These are phyloP conservation scores for Cadophora sp. DNA, from an alignment of 2,329 filamentous ascomycete genomes.

Conservation along the genomic window DNA sequence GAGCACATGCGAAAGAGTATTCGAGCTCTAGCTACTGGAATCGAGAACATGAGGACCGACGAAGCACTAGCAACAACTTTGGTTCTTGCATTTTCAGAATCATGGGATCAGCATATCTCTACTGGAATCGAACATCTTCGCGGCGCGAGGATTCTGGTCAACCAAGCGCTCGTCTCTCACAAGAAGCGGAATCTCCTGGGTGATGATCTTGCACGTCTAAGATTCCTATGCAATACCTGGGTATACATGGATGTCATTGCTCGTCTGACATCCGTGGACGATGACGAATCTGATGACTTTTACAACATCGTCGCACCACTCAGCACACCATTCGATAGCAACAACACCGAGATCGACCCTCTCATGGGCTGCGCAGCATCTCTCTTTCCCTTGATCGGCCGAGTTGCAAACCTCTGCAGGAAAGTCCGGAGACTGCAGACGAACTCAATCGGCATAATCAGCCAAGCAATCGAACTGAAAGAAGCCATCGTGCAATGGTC, in stretches of 20 bases:
- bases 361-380: constrained; percentile 73
- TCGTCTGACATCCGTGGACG: constrained; percentile 63
- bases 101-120: constrained; percentile 73
- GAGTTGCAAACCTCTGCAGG: constrained; percentile 69
- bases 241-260: constrained; percentile 78
- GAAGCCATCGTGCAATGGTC: constrained; percentile 65
- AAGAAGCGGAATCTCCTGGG: constrained; percentile 51
- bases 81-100: constrained; percentile 72
- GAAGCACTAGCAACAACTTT: constrained; percentile 74
- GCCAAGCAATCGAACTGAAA: constrained; percentile 67
- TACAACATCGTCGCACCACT: constrained; percentile 52
- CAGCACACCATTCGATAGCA: constrained; percentile 49
- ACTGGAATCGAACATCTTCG: constrained; percentile 74
- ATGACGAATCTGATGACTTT: constrained; percentile 60
- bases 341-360: constrained; percentile 64
- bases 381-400: constrained; percentile 72
- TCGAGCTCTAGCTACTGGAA: constrained; percentile 60
- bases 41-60: constrained; percentile 69
- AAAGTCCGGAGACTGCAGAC: constrained; percentile 57
- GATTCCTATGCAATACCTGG: constrained; percentile 76
- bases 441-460: constrained; percentile 67
- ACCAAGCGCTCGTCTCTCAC: constrained; percentile 59
- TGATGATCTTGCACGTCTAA: constrained; percentile 59
- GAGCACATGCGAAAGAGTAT: constrained; percentile 73
- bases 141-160: constrained; percentile 69